These are phyloP conservation scores for Pedinophyceae sp. DNA, from an alignment of 139 green algal species.

Conservation along the genomic window DNA sequence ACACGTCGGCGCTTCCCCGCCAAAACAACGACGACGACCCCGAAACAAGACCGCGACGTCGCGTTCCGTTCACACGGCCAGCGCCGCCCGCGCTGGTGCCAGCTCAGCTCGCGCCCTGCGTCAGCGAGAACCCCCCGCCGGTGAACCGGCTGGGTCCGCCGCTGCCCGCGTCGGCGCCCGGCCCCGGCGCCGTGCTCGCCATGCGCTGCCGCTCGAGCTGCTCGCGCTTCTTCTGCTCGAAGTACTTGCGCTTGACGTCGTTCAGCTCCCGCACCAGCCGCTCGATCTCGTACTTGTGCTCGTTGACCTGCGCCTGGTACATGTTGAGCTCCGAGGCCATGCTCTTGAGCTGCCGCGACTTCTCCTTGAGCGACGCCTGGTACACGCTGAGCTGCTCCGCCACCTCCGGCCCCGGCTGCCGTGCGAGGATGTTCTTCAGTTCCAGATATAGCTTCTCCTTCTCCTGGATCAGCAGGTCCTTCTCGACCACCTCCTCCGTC, in stretches of 20 bases:
- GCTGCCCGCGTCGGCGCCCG: background rate
- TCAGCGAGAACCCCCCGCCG: slow-evolving; percentile 30
- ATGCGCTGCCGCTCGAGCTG: slow-evolving; percentile 34
- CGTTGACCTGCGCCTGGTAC: slow-evolving; percentile 70
- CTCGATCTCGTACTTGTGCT: slow-evolving; percentile 88
- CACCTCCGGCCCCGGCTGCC: slow-evolving; percentile 69
- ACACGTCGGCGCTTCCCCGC: too few species aligned
- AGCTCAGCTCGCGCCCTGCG: too few species aligned
- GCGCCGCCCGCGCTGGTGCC: too few species aligned
- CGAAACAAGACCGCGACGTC: too few species aligned
- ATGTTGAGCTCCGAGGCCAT: slow-evolving; percentile 85
- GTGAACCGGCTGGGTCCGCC: slow-evolving; percentile 18
- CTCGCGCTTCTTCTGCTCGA: slow-evolving; percentile 49
- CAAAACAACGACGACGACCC: too few species aligned
- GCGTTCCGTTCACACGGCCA: too few species aligned
- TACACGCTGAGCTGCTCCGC: slow-evolving; percentile 71
- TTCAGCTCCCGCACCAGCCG: slow-evolving; percentile 51
- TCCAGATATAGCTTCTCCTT: slow-evolving; percentile 86
- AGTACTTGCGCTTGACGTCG: slow-evolving; percentile 70
- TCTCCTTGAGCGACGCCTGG: slow-evolving; percentile 63
- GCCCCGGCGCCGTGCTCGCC: background rate
- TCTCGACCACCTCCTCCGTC: slow-evolving; percentile 81
- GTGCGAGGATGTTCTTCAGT: slow-evolving; percentile 72
- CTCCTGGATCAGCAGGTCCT: slow-evolving; percentile 74
- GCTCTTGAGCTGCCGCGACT: slow-evolving; percentile 84